These are phyloP conservation scores for Drosera capensis DNA, from an alignment of 148 eudicot genomes.

Conservation along the genomic window DNA sequence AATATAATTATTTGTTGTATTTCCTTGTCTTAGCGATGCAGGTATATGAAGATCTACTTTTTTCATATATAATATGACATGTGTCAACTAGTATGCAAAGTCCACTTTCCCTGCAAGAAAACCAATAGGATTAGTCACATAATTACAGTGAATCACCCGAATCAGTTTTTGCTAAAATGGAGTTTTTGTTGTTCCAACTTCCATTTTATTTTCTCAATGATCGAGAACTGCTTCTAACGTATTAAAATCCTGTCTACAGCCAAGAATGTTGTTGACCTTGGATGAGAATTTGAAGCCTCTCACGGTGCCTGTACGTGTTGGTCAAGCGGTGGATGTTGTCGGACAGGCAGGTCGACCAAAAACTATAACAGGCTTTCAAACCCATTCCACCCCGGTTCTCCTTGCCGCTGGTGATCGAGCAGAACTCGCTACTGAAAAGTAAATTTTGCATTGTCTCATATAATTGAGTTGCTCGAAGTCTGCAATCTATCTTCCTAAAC, in stretches of 20 bases:
- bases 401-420: slow-evolving; percentile 92
- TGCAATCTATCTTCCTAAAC: background rate
- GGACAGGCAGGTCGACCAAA: slow-evolving; percentile 96
- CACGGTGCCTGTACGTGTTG: slow-evolving; percentile 93
- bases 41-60: slow-evolving; percentile 21
- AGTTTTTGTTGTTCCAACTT: background rate
- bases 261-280: slow-evolving; percentile 84
- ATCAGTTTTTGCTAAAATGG: too few relatives aligned
- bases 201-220: background rate
- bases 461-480: background rate
- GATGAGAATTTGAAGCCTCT: slow-evolving; percentile 89
- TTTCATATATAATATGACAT: too few relatives aligned
- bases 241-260: slow-evolving; percentile 32
- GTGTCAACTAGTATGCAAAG: too few relatives aligned
- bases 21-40: slow-evolving; percentile 84
- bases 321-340: slow-evolving; percentile 95
- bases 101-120: too few relatives aligned
- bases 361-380: slow-evolving; percentile 93
- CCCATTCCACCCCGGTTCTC: slow-evolving; percentile 88
- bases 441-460: slow-evolving; percentile 1
- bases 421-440: slow-evolving; percentile 97
- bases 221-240: background rate
- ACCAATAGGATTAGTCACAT: too few relatives aligned
- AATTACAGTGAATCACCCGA: too few relatives aligned
- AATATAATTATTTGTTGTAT: slow-evolving; percentile 82